phyloP scores from a whole-genome alignment of 257 asterid species.

The Solanum paucissectum region DNA sequence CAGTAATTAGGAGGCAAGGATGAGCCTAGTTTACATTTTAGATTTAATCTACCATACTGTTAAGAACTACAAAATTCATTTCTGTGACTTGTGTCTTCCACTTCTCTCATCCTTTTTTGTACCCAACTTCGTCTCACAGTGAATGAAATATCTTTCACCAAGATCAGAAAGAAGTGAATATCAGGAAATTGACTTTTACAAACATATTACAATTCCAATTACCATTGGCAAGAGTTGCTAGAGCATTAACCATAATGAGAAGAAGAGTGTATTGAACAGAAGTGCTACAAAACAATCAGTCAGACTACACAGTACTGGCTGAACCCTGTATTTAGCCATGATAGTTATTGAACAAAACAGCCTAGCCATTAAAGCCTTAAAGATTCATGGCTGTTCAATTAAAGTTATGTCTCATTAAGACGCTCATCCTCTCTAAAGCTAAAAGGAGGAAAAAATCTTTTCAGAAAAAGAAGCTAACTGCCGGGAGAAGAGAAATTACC shows the following conservation, averaged over 20 bases:
- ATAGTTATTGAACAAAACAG: neutral
- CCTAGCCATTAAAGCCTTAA: neutral
- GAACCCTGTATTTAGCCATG: neutral
- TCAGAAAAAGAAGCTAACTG: neutral
- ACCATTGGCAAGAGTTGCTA: neutral
- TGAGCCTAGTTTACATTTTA: neutral
- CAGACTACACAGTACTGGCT: neutral
- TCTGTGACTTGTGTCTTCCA: neutral
- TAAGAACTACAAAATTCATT: neutral
- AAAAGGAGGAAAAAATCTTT: neutral
- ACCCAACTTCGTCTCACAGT: neutral
- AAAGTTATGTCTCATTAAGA: neutral
- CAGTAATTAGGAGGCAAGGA: neutral
- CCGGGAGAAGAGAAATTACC: constrained; percentile 37
- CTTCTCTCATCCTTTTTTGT: neutral
- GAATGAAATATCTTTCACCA: neutral
- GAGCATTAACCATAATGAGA: neutral
- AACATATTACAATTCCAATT: neutral
- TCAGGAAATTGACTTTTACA: neutral
- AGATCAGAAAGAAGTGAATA: neutral
- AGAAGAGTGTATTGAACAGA: neutral
- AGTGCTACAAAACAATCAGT: neutral
- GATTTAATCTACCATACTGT: neutral
- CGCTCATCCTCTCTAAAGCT: neutral
- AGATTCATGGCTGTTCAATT: neutral